Conservation (phyloP, 2,329 filamentous ascomycete genomes). For the Fusarium sarcochroum region DNA sequence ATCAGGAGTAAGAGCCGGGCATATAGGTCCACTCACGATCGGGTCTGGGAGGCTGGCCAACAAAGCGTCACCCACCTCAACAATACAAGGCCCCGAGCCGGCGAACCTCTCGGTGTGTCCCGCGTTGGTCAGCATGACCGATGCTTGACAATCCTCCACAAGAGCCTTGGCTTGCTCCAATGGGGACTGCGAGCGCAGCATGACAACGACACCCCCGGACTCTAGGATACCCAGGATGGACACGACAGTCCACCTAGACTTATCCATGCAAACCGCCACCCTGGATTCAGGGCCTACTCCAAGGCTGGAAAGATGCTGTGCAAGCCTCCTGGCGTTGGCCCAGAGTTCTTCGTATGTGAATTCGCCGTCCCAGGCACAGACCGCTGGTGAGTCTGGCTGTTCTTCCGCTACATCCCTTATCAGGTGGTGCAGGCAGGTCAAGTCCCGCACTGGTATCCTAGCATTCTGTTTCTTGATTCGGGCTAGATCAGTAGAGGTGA, state of each 20-base stretch:
- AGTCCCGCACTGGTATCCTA: not conserved
- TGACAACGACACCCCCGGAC: not conserved
- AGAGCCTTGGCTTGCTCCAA: conserved; percentile 3
- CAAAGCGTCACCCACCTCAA: conserved; percentile 1
- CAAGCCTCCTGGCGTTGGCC: conserved; percentile 1
- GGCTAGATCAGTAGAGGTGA: conserved; percentile 1
- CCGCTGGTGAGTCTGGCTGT: conserved; percentile 1
- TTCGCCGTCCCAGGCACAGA: conserved; percentile 2
- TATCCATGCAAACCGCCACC: not conserved
- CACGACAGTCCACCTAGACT: not conserved
- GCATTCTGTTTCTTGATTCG: conserved; percentile 1
- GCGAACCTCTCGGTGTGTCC: not conserved
- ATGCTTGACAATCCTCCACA: not conserved
- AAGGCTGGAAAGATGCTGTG: conserved; percentile 3
- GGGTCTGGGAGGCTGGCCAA: conserved; percentile 1
- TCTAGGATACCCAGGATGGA: not conserved
- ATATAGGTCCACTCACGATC: not conserved
- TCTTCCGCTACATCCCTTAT: not conserved
- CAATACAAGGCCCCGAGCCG: not conserved
- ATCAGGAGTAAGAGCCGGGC: not conserved
- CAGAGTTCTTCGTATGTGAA: conserved; percentile 3
- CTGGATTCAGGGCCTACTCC: not conserved
- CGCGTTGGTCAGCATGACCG: not conserved
- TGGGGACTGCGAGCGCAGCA: not conserved
- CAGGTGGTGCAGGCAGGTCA: conserved; percentile 4